phyloP scores from a whole-genome alignment of 306 rosid genomes.

The Citrullus amarus region DNA sequence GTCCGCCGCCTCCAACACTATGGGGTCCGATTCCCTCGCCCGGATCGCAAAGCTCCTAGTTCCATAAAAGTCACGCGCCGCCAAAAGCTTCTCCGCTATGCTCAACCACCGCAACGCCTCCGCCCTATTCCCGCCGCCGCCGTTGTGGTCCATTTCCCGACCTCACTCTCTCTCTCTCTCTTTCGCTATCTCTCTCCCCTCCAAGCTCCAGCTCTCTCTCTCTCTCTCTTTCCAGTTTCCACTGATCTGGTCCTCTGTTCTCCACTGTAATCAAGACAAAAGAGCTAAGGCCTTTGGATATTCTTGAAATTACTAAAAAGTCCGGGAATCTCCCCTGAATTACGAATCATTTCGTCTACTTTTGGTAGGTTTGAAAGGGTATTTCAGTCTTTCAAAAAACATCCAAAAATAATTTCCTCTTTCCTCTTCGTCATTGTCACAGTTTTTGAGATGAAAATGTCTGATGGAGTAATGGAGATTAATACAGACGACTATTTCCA shows the following conservation, averaged over 20 bases:
- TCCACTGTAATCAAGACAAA: constrained; percentile 5
- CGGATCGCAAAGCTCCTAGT: constrained; percentile 75
- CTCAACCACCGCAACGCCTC: constrained; percentile 83
- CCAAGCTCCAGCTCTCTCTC: neutral
- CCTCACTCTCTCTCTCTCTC: neutral
- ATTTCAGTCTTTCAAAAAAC: neutral
- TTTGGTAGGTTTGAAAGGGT: neutral
- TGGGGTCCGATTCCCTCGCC: constrained; percentile 72
- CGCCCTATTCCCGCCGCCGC: constrained; percentile 25
- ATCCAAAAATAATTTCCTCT: neutral
- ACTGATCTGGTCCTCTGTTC: constrained; percentile 7
- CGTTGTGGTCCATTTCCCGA: neutral
- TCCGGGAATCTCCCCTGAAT: neutral
- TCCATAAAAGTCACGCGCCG: constrained; percentile 67
- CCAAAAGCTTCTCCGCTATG: constrained; percentile 67
- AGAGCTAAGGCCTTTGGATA: neutral
- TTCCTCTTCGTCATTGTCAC: neutral
- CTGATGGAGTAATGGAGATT: neutral
- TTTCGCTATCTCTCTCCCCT: neutral
- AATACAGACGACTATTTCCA: neutral
- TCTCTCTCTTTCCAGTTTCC: neutral
- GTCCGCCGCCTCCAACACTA: constrained; percentile 45
- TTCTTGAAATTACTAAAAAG: neutral
- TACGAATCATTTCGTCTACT: neutral
- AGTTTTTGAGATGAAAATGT: neutral